Conservation (phyloP, 2,329 filamentous ascomycete genomes). For the Aureobasidium sp. region DNA sequence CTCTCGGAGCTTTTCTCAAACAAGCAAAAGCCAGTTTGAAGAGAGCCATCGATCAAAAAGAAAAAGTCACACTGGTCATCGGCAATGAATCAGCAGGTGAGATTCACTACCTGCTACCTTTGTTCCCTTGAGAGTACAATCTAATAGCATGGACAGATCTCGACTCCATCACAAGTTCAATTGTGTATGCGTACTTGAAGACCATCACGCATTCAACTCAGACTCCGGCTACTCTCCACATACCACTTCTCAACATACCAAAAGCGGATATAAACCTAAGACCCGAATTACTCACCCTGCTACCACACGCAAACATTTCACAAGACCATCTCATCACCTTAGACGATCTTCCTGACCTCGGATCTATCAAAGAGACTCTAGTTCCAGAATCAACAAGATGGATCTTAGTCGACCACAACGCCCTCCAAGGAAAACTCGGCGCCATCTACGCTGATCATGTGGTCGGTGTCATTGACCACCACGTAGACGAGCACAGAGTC, state of each 20-base stretch:
- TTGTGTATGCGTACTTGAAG: constrained; percentile 79
- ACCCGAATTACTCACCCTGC: constrained; percentile 74
- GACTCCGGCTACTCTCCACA: constrained; percentile 60
- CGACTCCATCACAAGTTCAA: constrained; percentile 79
- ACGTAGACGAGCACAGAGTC: constrained; percentile 73
- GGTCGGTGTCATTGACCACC: constrained; percentile 79
- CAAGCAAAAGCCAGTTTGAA: constrained; percentile 49
- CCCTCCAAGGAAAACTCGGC: constrained; percentile 68
- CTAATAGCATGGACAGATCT: constrained; percentile 66
- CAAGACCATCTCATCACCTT: constrained; percentile 71
- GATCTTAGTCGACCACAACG: constrained; percentile 86
- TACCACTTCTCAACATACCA: constrained; percentile 78
- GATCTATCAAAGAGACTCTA: constrained; percentile 53
- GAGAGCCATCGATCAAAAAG: constrained; percentile 41
- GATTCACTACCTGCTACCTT: not conserved
- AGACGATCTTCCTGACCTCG: constrained; percentile 61
- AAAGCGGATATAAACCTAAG: constrained; percentile 74
- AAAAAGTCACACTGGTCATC: constrained; percentile 55
- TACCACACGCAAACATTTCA: constrained; percentile 65
- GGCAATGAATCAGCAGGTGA: constrained; percentile 60
- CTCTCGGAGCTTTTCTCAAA: constrained; percentile 50
- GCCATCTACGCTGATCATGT: constrained; percentile 60
- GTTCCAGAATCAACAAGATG: constrained; percentile 66
- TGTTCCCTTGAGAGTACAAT: not conserved
- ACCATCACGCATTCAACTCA: constrained; percentile 39